A percentile compares a stretch with the other conserved stretches of the same genome.
These are phyloP conservation scores for Zygosaccharomyces kombuchaensis DNA, from an alignment of 805 yeast genomes.

Conservation along the genomic window DNA sequence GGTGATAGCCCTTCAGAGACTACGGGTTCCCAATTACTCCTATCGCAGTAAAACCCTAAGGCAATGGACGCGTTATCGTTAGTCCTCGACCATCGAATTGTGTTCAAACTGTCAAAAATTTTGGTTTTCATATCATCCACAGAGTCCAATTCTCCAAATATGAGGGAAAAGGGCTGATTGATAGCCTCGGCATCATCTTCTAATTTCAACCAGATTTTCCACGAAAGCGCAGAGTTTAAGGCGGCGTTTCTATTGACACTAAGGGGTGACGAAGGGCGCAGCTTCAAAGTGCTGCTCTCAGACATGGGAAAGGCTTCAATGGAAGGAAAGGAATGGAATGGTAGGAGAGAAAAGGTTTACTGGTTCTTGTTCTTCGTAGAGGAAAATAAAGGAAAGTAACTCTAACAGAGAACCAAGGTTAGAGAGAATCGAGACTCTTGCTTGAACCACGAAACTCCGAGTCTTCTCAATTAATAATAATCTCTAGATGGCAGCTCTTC, in stretches of 20 bases:
- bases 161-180: conserved; percentile 59
- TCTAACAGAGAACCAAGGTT: conserved; percentile 1
- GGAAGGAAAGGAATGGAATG: background rate
- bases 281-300: conserved; percentile 5
- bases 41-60: conserved; percentile 42
- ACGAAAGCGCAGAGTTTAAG: conserved; percentile 10
- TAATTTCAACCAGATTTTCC: conserved; percentile 29
- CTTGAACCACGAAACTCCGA: background rate
- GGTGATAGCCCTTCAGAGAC: conserved; percentile 6
- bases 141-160: conserved; percentile 56
- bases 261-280: conserved; percentile 11
- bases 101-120: conserved; percentile 48
- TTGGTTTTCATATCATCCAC: conserved; percentile 77
- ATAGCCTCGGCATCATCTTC: conserved; percentile 14
- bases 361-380: conserved; percentile 1
- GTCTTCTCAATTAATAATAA: background rate
- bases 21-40: background rate
- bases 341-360: background rate
- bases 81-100: conserved; percentile 59
- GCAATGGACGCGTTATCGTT: conserved; percentile 59
- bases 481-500: background rate
- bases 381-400: conserved; percentile 6
- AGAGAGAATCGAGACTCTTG: background rate
- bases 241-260: conserved; percentile 8
- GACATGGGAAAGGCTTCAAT: background rate